Base-by-base conservation (phyloP, 805 yeast species). In the Babjeviella inositovora region DNA sequence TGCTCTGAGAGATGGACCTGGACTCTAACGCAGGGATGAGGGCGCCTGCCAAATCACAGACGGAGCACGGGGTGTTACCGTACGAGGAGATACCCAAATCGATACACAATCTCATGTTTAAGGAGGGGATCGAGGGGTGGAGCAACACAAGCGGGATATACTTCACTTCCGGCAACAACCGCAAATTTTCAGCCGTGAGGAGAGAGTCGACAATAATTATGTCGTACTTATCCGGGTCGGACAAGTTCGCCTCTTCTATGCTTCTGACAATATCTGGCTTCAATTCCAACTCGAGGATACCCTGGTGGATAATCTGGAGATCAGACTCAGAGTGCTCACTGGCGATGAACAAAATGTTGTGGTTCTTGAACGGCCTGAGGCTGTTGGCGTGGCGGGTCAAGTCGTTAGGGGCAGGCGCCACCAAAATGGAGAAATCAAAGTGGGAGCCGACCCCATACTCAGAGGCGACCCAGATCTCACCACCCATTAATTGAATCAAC, bases 401-500 rank as follows among this genome's bases (percentile, higher is more conserved):
- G 20, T 69, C 59, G 10, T 70, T 64, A 28, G 53, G 53, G 1
- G 87, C 79, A 6, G 80, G 81, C 4, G 79, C 59, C n/a, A 80
- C 82, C 23, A 74, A 62, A 12, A 81, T 67, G 0, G 93, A 77
- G 47, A 81, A 81, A 47, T 69, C 75, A 44, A 81, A 81, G 38
- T 75, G 72, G 3, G 92, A 77, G 2, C 94, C 94, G 37, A 63
- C 57, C 13, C 87, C 90, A 39, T 70, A 77, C 29, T 61, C 62
- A 1, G 92, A 77, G 12, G 79, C 67, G 14, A 82, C 93, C 93
- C 93, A 80, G 31, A 81, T 80, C 32, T 76, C 87, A 42, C 93
- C 94, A 20, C 93, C 93, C 93, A 82, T 81, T 32, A 81, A 59
- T 38, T 79, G 85, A 39, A 82, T 81, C 35, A 81, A 60, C 37